Evolutionary conservation across 164 flowering plant species (phyloP).

Genomic region (Magnolia kwangsiensis): DNA sequence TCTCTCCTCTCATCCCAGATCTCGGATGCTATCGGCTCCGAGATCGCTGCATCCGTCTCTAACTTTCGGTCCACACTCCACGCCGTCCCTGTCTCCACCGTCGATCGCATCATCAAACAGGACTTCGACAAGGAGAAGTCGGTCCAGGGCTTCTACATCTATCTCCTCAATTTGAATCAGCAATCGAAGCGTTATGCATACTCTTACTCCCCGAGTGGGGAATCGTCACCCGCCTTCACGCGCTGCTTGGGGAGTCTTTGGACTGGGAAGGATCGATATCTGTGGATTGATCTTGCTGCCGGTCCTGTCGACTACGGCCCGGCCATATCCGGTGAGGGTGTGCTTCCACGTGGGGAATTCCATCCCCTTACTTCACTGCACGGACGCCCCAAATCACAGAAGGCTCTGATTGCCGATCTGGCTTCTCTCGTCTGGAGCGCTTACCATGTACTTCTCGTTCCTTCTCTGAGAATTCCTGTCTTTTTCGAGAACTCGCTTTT

Average conservation of each 20-base stretch:
- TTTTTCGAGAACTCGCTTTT: conserved; percentile 59
- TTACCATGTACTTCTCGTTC: conserved; percentile 80
- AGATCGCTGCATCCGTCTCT: conserved; percentile 18
- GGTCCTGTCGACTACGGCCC: conserved; percentile 98
- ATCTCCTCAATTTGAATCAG: conserved; percentile 53
- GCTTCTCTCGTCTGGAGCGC: conserved; percentile 87
- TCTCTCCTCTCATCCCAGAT: conserved; percentile 25
- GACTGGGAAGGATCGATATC: conserved; percentile 75
- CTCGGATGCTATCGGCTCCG: conserved; percentile 20
- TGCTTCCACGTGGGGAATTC: conserved; percentile 76
- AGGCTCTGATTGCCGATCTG: conserved; percentile 68
- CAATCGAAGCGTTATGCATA: conserved; percentile 70
- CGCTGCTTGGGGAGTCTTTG: conserved; percentile 67
- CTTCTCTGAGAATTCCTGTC: conserved; percentile 88
- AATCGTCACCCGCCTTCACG: conserved; percentile 56
- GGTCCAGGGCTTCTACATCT: conserved; percentile 49
- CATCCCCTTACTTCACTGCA: conserved; percentile 79
- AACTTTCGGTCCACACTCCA: conserved; percentile 22
- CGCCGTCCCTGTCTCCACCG: conserved; percentile 42
- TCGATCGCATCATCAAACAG: conserved; percentile 48
- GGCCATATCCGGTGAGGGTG: conserved; percentile 83
- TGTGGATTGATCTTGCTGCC: conserved; percentile 88
- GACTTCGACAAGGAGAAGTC: conserved; percentile 50
- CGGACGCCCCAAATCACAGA: conserved; percentile 77
- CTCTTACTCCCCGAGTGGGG: conserved; percentile 48